phyloP scores from a whole-genome alignment of 1,284 basidiomycete species.

The Puccinia triticina region DNA sequence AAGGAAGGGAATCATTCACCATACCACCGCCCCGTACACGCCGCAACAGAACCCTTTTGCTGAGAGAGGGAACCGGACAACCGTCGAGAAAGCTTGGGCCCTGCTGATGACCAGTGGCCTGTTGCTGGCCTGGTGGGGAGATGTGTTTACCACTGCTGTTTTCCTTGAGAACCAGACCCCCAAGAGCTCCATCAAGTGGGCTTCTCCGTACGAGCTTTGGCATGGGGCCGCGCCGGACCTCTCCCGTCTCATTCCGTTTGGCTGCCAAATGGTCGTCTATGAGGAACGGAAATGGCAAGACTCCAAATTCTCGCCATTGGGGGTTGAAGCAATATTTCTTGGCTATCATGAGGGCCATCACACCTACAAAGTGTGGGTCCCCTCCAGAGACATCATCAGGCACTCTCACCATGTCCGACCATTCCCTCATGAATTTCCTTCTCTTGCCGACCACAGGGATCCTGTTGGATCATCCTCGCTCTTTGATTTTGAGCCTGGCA shows the following conservation, averaged over 20 bases:
- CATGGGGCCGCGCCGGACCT: not conserved
- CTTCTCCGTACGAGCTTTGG: not conserved
- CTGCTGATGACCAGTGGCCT: not conserved
- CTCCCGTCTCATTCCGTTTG: not conserved
- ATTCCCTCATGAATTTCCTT: not conserved
- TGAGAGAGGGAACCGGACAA: not conserved
- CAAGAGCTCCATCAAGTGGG: not conserved
- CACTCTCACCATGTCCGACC: not conserved
- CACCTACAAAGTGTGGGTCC: conserved; percentile 10
- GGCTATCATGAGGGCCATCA: conserved; percentile 21
- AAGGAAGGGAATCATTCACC: not conserved
- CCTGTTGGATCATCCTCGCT: too few species aligned
- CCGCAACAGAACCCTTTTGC: conserved; percentile 15
- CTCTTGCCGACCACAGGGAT: not conserved
- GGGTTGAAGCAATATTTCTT: not conserved
- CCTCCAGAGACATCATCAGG: not conserved
- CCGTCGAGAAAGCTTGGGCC: not conserved
- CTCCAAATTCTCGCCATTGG: not conserved
- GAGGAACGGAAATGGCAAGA: not conserved
- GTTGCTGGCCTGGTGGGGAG: not conserved
- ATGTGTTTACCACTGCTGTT: not conserved
- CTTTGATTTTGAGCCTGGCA: too few species aligned
- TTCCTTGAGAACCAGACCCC: conserved; percentile 18
- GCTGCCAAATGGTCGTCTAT: not conserved
- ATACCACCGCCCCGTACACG: not conserved